Conservation (phyloP, 768 basidiomycete species). For the Tricholoma terreum region DNA sequence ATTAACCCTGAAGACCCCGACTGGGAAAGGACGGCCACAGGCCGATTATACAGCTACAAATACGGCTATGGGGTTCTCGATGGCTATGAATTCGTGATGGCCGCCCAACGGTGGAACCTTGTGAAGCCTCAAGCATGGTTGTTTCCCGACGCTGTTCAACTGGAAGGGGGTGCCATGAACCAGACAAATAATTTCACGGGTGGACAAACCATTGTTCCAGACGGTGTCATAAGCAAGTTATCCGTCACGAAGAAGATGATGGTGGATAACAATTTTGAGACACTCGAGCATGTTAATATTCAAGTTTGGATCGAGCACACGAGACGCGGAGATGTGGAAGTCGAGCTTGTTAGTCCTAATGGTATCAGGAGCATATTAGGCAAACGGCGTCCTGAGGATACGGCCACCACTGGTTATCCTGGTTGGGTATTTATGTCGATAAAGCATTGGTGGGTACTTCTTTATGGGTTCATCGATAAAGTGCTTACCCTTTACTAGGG, state of each 20-base stretch:
- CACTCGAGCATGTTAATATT: conserved; percentile 88
- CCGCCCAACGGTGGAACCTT: conserved; percentile 75
- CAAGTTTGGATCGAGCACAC: conserved; percentile 89
- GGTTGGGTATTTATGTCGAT: conserved; percentile 98
- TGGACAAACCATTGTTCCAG: conserved; percentile 60
- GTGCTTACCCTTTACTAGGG: conserved; percentile 52
- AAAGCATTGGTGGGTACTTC: conserved; percentile 83
- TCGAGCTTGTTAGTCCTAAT: conserved; percentile 80
- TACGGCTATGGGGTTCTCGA: conserved; percentile 93
- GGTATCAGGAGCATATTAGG: conserved; percentile 85
- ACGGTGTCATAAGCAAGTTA: conserved; percentile 65
- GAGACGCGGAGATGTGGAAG: conserved; percentile 88
- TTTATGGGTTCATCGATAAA: background rate
- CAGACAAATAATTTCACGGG: conserved; percentile 50
- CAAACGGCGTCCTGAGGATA: conserved; percentile 63
- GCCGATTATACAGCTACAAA: conserved; percentile 75
- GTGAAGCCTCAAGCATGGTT: conserved; percentile 96
- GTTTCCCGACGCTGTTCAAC: conserved; percentile 64
- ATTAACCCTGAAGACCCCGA: conserved; percentile 90
- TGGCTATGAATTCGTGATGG: conserved; percentile 76
- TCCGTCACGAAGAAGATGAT: conserved; percentile 68
- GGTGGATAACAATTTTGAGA: conserved; percentile 73
- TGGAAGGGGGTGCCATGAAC: conserved; percentile 59
- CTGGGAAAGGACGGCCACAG: conserved; percentile 80
- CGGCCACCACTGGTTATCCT: conserved; percentile 63